Evolutionary conservation across 345 rosid species (phyloP).

Genomic region (Eucalyptus cloeziana): DNA sequence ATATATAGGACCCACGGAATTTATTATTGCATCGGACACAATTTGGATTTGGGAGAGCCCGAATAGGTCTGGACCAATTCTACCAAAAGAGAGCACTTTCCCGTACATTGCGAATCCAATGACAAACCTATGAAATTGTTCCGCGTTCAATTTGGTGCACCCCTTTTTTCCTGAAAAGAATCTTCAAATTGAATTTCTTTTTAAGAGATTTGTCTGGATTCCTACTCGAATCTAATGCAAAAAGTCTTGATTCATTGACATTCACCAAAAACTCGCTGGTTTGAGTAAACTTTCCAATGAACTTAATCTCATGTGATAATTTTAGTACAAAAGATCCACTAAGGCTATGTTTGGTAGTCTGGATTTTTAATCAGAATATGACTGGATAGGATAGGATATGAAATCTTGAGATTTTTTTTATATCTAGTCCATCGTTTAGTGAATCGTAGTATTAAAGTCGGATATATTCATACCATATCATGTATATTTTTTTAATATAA

Average conservation of each 20-base stretch:
- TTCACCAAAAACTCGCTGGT: not conserved
- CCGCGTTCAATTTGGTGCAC: not conserved
- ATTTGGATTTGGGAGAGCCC: not conserved
- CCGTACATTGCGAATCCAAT: not conserved
- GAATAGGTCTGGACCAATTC: not conserved
- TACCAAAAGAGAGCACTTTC: not conserved
- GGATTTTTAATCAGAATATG: rapidly evolving
- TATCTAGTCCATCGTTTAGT: rapidly evolving
- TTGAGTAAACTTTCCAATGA: not conserved
- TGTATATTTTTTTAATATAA: too few species aligned
- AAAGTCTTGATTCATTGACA: not conserved
- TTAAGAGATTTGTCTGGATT: not conserved
- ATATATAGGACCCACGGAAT: not conserved
- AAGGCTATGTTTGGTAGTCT: too few species aligned
- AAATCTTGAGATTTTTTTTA: too few species aligned
- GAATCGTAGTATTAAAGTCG: too few species aligned
- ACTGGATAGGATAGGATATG: too few species aligned
- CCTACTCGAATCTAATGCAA: not conserved
- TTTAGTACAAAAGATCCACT: not conserved
- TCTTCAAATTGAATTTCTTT: not conserved
- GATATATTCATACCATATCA: too few species aligned
- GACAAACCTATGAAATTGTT: not conserved
- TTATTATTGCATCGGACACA: not conserved
- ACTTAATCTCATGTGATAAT: not conserved
- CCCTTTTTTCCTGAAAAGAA: not conserved